These are phyloP conservation scores for Calonectria hongkongensis DNA, from an alignment of 2,329 filamentous ascomycete genomes.

Conservation along the genomic window DNA sequence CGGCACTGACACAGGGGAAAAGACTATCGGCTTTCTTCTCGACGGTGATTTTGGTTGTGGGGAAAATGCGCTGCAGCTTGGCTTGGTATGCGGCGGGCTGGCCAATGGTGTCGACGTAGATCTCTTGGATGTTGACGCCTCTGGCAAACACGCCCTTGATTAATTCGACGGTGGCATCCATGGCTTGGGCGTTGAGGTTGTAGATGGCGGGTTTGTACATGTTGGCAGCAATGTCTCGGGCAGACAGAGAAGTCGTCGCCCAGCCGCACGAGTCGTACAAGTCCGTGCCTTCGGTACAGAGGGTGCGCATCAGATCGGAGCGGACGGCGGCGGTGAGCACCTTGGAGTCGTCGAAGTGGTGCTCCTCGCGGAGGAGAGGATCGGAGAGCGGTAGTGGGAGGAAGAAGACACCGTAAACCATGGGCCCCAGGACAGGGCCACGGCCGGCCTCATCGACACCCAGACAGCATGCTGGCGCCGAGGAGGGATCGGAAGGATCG, in stretches of 20 bases:
- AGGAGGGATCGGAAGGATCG: slow-evolving; percentile 58
- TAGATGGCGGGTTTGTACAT: slow-evolving; percentile 84
- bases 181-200: slow-evolving; percentile 96
- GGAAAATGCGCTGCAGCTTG: slow-evolving; percentile 89
- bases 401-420: slow-evolving; percentile 83
- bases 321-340: slow-evolving; percentile 89
- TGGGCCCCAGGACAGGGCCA: slow-evolving; percentile 91
- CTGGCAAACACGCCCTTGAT: slow-evolving; percentile 85
- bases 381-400: slow-evolving; percentile 84
- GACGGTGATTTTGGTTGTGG: slow-evolving; percentile 83
- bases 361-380: slow-evolving; percentile 83
- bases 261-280: slow-evolving; percentile 81
- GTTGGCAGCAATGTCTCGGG: slow-evolving; percentile 85
- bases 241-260: slow-evolving; percentile 88
- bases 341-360: slow-evolving; percentile 97
- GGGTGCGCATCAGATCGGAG: slow-evolving; percentile 78
- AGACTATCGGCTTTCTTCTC: slow-evolving; percentile 94
- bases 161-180: slow-evolving; percentile 91
- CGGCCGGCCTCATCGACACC: slow-evolving; percentile 96
- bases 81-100: slow-evolving; percentile 88
- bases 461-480: slow-evolving; percentile 77
- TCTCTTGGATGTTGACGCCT: slow-evolving; percentile 89
- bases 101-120: slow-evolving; percentile 97
- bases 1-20: slow-evolving; percentile 94
- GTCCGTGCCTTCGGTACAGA: slow-evolving; percentile 78